Base-by-base conservation (phyloP, 2,329 filamentous ascomycete genomes). In the Fusarium nurragi region DNA sequence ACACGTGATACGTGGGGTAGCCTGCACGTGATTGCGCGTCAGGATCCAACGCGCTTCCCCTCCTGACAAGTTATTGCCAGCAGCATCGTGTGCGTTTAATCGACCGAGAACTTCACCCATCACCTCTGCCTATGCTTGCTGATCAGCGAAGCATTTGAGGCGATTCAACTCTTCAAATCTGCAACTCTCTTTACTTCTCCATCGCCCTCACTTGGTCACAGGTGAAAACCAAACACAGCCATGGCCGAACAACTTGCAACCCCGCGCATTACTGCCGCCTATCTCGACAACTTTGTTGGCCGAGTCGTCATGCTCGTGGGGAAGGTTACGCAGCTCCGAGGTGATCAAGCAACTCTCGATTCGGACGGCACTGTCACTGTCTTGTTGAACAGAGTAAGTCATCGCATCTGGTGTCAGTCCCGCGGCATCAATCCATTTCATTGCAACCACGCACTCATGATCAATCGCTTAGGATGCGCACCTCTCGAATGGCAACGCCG, bases 291-390 rank as follows among this genome's bases (percentile, higher is more conserved):
- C 73, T 97, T 94, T 80, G 83, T 88, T 67, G 83, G 84, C 68
- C 85, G 87, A 67, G 91, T 91, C 63, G 91, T 98, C 64, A 93
- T 93, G 71, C 83, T 98, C 53, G 84, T 97, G 6, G 95, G 95
- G 72, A 93, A 90, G 72, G 93, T 98, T 43, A 86, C 87, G 5
- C 89, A 95, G 72, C 83, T 98, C 22, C 89, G 89, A 48, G 94
- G 94, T 68, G 91, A 95, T 49, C 85, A 86, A 47, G 94, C 93
- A 0, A 87, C 88, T 7, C 85, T 98, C 26, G 93, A 97, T 55
- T 90, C 92, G 7, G 90, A 88, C 23, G 94, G 94, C 0, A 85
- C 88, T 21, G 86, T 97, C 23, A 91, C 88, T 1, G 83, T 93
- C 3, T 80, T 90, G 18, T 77, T 98, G 67, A 93, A 92, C 74